Evolutionary conservation across 495 filamentous ascomycete genomes (phyloP).

Genomic region (Aspergillus leporis): DNA sequence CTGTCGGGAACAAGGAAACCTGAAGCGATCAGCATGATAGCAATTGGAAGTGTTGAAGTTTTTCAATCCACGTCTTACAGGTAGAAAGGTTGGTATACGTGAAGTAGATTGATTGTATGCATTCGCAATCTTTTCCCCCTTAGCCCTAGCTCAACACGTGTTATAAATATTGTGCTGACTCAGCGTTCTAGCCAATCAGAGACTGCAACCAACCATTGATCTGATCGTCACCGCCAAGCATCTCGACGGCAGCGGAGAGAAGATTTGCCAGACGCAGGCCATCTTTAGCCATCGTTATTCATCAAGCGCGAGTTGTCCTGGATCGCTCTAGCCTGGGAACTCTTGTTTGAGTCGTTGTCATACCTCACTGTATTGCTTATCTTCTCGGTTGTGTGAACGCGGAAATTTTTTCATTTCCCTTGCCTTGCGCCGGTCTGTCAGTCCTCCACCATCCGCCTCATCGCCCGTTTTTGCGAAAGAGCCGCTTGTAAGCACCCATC

Average conservation of each 20-base stretch:
- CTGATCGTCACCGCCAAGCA: conserved; percentile 25
- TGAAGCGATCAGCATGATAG: background rate
- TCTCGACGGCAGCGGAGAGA: conserved; percentile 13
- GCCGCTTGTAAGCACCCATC: background rate
- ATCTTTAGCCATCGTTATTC: conserved; percentile 2
- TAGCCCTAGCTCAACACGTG: conserved; percentile 10
- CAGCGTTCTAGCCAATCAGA: conserved; percentile 21
- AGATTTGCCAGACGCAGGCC: conserved; percentile 11
- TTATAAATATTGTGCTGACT: conserved; percentile 15
- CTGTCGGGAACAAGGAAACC: background rate
- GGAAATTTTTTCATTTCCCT: conserved; percentile 1
- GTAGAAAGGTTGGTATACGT: background rate
- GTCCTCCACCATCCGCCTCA: conserved; percentile 14
- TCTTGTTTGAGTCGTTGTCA: background rate
- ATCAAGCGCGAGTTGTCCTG: conserved; percentile 4
- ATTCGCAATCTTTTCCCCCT: background rate
- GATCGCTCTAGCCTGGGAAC: background rate
- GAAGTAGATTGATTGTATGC: too few relatives aligned
- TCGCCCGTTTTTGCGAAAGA: background rate
- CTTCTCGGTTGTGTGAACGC: background rate
- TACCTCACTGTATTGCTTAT: background rate
- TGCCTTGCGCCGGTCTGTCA: conserved; percentile 6
- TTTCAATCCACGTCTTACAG: background rate
- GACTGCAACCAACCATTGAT: conserved; percentile 13
- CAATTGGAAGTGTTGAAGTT: background rate